phyloP scores from a whole-genome alignment of 768 basidiomycete species.

The Hypsizygus marmoreus region DNA sequence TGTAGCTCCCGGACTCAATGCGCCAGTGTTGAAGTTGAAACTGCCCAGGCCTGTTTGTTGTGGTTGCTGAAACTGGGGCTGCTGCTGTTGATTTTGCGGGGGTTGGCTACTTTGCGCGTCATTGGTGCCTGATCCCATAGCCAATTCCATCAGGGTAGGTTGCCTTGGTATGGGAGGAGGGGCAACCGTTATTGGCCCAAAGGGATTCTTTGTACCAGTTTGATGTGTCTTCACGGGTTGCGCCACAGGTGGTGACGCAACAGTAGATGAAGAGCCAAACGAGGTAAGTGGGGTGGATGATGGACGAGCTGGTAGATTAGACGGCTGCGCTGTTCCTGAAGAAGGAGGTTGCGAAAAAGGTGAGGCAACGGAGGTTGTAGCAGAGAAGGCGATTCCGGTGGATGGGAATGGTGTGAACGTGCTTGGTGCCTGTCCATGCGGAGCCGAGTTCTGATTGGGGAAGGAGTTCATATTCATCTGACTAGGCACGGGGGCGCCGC shows the following conservation, averaged over 20 bases:
- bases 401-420: conserved; percentile 16
- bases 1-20: conserved; percentile 47
- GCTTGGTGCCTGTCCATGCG: conserved; percentile 10
- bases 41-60: conserved; percentile 24
- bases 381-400: conserved; percentile 19
- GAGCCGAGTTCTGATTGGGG: conserved; percentile 17
- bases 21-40: conserved; percentile 41
- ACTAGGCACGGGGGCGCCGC: conserved; percentile 21
- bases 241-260: conserved; percentile 44
- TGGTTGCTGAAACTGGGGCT: conserved; percentile 23
- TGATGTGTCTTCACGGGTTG: conserved; percentile 82
- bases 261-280: conserved; percentile 25
- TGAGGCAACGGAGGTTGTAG: conserved; percentile 21
- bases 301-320: conserved; percentile 55
- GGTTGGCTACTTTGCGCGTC: conserved; percentile 11
- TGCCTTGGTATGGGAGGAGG: conserved; percentile 71
- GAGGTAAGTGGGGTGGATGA: conserved; percentile 72
- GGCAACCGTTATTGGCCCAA: conserved; percentile 70
- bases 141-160: conserved; percentile 81
- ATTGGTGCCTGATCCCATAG: conserved; percentile 45
- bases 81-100: conserved; percentile 28
- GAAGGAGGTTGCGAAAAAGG: conserved; percentile 24
- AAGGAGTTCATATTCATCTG: conserved; percentile 18
- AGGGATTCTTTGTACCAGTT: conserved; percentile 95
- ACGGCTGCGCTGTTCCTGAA: conserved; percentile 13